Evolutionary conservation across 2,329 filamentous ascomycete species (phyloP).

Genomic region (Aplosporella prunicola): DNA sequence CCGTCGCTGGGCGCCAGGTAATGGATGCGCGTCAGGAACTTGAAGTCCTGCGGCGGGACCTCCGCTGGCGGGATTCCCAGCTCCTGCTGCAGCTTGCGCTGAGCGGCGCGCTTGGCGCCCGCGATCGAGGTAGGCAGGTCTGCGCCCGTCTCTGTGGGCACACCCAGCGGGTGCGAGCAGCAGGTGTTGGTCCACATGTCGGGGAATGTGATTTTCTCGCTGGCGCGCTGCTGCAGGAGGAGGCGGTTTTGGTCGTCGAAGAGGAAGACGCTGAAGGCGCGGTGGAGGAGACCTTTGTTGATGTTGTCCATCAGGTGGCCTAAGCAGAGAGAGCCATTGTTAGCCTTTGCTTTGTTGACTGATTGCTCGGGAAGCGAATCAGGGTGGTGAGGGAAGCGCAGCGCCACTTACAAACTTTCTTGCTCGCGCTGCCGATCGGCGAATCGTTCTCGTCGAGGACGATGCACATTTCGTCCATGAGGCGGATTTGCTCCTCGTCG

Average conservation of each 20-base stretch:
- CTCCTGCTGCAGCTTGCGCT: conserved; percentile 90
- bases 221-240: conserved; percentile 87
- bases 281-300: conserved; percentile 87
- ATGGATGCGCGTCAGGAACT: conserved; percentile 92
- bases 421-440: conserved; percentile 92
- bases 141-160: conserved; percentile 82
- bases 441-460: conserved; percentile 85
- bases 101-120: conserved; percentile 84
- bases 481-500: conserved; percentile 91
- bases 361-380: not conserved
- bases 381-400: conserved; percentile 4
- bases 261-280: conserved; percentile 95
- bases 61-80: conserved; percentile 82
- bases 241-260: conserved; percentile 91
- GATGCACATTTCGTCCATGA: conserved; percentile 99
- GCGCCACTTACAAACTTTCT: conserved; percentile 75
- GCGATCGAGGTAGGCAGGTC: conserved; percentile 69
- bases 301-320: conserved; percentile 99
- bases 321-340: conserved; percentile 30
- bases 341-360: not conserved
- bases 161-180: conserved; percentile 91
- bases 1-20: conserved; percentile 96
- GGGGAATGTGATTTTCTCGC: conserved; percentile 99
- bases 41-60: conserved; percentile 84
- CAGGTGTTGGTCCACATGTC: conserved; percentile 99